Conservation (phyloP, 1,139 yeast genomes). For the Suhomyces chickasaworum region DNA sequence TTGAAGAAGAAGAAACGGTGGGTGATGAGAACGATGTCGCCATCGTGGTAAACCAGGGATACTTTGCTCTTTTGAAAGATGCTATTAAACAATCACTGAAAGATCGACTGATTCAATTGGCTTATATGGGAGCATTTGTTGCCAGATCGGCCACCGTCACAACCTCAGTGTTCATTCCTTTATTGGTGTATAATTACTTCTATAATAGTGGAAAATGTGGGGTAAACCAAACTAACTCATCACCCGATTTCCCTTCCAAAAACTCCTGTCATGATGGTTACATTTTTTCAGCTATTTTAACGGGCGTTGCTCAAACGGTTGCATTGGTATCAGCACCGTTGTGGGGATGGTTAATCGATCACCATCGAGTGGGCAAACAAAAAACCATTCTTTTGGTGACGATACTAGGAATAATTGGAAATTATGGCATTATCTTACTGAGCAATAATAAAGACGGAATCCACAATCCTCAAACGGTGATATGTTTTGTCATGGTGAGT, state of each 20-base stretch:
- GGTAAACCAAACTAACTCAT: conserved; percentile 16
- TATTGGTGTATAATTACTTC: conserved; percentile 61
- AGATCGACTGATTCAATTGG: conserved; percentile 44
- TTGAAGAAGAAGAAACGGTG: conserved; percentile 19
- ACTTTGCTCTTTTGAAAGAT: conserved; percentile 7
- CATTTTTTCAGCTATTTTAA: conserved; percentile 63
- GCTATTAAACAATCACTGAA: conserved; percentile 15
- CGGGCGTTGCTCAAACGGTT: conserved; percentile 65
- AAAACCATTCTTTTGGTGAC: conserved; percentile 26
- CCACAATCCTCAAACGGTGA: conserved; percentile 39
- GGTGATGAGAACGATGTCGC: conserved; percentile 15
- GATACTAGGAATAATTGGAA: conserved; percentile 39
- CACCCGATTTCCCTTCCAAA: conserved; percentile 26
- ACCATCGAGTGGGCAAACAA: conserved; percentile 40
- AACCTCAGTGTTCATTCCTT: conserved; percentile 63
- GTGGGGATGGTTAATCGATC: conserved; percentile 61
- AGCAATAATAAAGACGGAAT: conserved; percentile 16
- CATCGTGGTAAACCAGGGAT: conserved; percentile 9
- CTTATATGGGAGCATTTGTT: conserved; percentile 64
- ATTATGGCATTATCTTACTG: conserved; percentile 33
- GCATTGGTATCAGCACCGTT: conserved; percentile 62
- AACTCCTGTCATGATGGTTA: conserved; percentile 64
- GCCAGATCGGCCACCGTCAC: conserved; percentile 67
- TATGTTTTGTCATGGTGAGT: conserved; percentile 36
- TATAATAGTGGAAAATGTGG: conserved; percentile 51